These are phyloP conservation scores for Chalciporus sp. DNA, from an alignment of 1,284 basidiomycete species.

Conservation along the genomic window DNA sequence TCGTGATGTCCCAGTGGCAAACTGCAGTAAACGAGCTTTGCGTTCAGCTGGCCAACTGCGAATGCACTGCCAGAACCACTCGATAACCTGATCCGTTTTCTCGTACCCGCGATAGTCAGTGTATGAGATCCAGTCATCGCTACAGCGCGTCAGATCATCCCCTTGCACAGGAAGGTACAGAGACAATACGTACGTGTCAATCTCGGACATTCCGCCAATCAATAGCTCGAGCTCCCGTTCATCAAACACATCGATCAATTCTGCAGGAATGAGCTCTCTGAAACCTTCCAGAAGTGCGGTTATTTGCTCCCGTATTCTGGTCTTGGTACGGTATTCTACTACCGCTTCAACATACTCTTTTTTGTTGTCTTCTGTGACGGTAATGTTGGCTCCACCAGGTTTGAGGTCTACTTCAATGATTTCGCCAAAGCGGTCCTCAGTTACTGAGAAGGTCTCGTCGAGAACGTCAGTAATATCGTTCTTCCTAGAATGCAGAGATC, in stretches of 20 bases:
- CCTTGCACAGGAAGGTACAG: not conserved
- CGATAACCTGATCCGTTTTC: constrained; percentile 92
- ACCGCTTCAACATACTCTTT: constrained; percentile 97
- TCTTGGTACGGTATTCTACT: constrained; percentile 93
- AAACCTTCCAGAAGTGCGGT: constrained; percentile 96
- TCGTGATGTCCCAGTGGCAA: constrained; percentile 96
- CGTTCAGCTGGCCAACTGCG: constrained; percentile 95
- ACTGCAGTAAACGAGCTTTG: constrained; percentile 92
- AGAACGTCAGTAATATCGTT: constrained; percentile 95
- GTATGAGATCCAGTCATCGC: constrained; percentile 86
- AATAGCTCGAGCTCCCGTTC: constrained; percentile 96
- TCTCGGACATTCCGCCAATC: constrained; percentile 99
- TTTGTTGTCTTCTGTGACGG: constrained; percentile 98
- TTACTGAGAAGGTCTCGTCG: constrained; percentile 92
- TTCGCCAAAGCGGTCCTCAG: constrained; percentile 98
- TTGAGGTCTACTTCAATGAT: constrained; percentile 93
- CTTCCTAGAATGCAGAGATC: constrained; percentile 52
- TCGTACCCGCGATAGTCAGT: constrained; percentile 85
- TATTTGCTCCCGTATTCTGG: constrained; percentile 94
- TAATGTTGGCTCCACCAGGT: constrained; percentile 80
- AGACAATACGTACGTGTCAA: constrained; percentile 75
- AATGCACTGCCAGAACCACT: constrained; percentile 99
- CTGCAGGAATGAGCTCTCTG: constrained; percentile 92
- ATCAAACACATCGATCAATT: constrained; percentile 97
- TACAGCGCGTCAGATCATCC: constrained; percentile 30